Conservation (phyloP, 1,284 basidiomycete genomes). For the Apiotrichum akiyoshidainum region DNA sequence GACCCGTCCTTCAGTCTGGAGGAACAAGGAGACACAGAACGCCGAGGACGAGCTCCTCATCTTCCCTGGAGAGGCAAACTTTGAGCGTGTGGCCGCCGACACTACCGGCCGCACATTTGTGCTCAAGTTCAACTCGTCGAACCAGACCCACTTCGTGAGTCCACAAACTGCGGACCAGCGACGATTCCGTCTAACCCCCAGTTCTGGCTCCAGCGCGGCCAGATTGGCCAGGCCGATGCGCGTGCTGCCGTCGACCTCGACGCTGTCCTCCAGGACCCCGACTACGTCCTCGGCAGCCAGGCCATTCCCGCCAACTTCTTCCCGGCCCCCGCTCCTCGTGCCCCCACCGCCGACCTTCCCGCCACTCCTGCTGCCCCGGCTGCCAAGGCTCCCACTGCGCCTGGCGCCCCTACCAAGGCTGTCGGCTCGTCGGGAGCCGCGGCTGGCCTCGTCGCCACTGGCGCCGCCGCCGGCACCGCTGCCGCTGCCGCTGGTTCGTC, state of each 20-base stretch:
- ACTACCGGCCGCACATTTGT: conserved; percentile 43
- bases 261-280: conserved; percentile 40
- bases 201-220: conserved; percentile 50
- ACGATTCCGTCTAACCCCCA: conserved; percentile 23
- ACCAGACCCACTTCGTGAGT: conserved; percentile 49
- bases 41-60: conserved; percentile 48
- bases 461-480: conserved; percentile 6
- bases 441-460: conserved; percentile 10
- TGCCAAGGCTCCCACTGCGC: conserved; percentile 4
- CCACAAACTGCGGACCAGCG: too few species aligned
- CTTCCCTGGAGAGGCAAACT: conserved; percentile 50
- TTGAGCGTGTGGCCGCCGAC: conserved; percentile 34
- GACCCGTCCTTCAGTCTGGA: conserved; percentile 35
- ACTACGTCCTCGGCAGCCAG: conserved; percentile 24
- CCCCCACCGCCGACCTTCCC: conserved; percentile 18
- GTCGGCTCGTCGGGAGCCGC: conserved; percentile 27
- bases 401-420: conserved; percentile 24
- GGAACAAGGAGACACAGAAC: conserved; percentile 28
- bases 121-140: conserved; percentile 47
- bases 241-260: conserved; percentile 44
- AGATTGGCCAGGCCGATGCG: conserved; percentile 28
- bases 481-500: conserved; percentile 11
- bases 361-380: conserved; percentile 27
- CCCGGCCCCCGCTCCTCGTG: conserved; percentile 16
- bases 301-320: conserved; percentile 26